Percentiles rank a stretch among this genome's conserved stretches.
Evolutionary conservation across 2,329 filamentous ascomycete genomes (phyloP).

Genomic region (Cladophialophora yegresii): DNA sequence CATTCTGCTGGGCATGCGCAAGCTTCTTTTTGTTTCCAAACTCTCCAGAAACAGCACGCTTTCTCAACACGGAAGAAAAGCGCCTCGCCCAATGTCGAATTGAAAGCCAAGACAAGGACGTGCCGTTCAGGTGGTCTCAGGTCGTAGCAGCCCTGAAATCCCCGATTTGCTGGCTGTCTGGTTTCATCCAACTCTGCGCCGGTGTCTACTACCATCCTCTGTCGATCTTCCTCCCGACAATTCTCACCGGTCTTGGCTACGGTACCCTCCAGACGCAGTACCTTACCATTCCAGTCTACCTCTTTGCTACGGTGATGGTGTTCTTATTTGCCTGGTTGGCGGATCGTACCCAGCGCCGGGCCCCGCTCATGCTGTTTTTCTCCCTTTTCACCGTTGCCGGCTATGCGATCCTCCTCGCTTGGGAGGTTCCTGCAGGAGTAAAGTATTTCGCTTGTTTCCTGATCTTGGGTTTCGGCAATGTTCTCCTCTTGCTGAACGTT

Average conservation of each 20-base stretch:
- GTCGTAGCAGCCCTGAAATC: neutral
- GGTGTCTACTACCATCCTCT: constrained; percentile 58
- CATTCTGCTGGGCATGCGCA: constrained; percentile 55
- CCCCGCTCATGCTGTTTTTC: constrained; percentile 53
- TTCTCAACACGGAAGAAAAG: constrained; percentile 46
- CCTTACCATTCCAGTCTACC: constrained; percentile 70
- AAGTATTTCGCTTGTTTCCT: constrained; percentile 1
- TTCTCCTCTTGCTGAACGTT: constrained; percentile 1
- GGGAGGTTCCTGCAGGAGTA: constrained; percentile 1
- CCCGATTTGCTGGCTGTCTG: constrained; percentile 3
- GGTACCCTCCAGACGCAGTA: constrained; percentile 68
- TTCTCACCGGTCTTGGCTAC: constrained; percentile 68
- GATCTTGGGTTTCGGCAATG: neutral
- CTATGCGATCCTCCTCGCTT: neutral
- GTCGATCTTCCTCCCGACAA: constrained; percentile 65
- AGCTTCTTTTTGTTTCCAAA: constrained; percentile 57
- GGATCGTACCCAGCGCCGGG: constrained; percentile 67
- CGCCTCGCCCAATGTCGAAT: constrained; percentile 50
- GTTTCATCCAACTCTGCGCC: neutral
- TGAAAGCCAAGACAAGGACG: constrained; percentile 8
- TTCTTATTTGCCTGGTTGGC: constrained; percentile 64
- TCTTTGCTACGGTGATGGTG: constrained; percentile 65
- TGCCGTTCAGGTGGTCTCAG: neutral
- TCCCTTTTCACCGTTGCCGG: neutral
- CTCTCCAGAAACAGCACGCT: constrained; percentile 49